Evolutionary conservation across 2,329 filamentous ascomycete genomes (phyloP), one percentile per base, ranked within the genome.

Genomic region (Xylariales sp.): DNA sequence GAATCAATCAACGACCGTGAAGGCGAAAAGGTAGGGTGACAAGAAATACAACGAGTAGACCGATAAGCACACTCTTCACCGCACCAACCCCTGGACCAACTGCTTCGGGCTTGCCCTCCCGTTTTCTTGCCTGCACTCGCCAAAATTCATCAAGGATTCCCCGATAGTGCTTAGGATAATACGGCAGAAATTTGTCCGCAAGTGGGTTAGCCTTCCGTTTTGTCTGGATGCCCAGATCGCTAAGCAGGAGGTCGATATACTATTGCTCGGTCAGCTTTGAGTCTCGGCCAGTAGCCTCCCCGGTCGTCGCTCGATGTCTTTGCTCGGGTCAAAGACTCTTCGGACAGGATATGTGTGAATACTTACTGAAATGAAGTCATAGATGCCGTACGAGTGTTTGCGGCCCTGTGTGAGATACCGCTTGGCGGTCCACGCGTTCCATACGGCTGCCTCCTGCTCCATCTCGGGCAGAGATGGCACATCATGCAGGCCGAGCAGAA

Each of bases 341-440:
- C 9, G 9, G 29, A 32, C 15, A 32, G 29, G 7, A 15, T 32
- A 14, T 10, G 7, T 32, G 14, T 32, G 29, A 32, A 16, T 14
- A 53, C 53, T 49, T 47, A 60, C 57, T 2, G 58, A 39, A 4
- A 61, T 25, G 35, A 55, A 62, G 40, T 62, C 59, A 40, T 51
- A 62, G 10, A 63, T 51, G 8, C 51, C 43, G 36, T 61, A 62
- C 3, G 59, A 33, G 38, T 56, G 48, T 36, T 58, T 60, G 21
- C 41, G 35, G 14, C 62, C 62, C 16, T 57, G 49, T 9, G 42
- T 42, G 1, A 56, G 32, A 45, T 65, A 65, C 16, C 62, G 46
- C 46, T 59, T 61, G 4, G 50, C 39, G 5, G 53, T 53, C 61
- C 62, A 64, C 1, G 48, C 54, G 31, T 58, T 62, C 47, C 49